Evolutionary conservation across 2,329 filamentous ascomycete genomes (phyloP).

Genomic region (Mycocentrospora acerina): DNA sequence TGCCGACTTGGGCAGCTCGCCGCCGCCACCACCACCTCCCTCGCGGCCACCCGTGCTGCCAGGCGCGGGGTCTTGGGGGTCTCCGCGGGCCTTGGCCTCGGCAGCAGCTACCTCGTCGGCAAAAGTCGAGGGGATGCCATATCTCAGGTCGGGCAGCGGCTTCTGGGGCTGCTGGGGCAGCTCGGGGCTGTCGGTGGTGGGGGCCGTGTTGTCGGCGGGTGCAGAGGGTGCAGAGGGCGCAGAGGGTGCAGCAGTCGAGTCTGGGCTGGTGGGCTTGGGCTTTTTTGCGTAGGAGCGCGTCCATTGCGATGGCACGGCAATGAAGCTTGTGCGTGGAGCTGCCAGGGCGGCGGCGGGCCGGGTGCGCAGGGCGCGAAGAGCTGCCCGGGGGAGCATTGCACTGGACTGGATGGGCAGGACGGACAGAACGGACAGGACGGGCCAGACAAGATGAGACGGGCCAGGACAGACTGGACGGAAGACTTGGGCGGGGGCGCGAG

Average conservation of each 20-base stretch:
- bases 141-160: constrained; percentile 85
- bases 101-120: constrained; percentile 67
- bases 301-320: constrained; percentile 32
- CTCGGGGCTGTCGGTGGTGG: constrained; percentile 42
- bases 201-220: constrained; percentile 38
- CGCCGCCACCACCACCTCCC: constrained; percentile 59
- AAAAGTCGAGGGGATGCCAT: constrained; percentile 90
- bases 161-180: constrained; percentile 54
- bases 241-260: constrained; percentile 32
- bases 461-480: no score
- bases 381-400: constrained; percentile 40
- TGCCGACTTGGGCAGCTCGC: constrained; percentile 72
- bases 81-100: constrained; percentile 35
- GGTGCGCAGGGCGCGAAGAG: constrained; percentile 35
- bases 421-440: no score
- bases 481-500: no score
- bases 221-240: constrained; percentile 35
- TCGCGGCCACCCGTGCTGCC: constrained; percentile 47
- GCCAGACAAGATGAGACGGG: no score
- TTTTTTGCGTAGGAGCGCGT: constrained; percentile 27
- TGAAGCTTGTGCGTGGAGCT: constrained; percentile 25
- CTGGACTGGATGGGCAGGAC: background rate
- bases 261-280: constrained; percentile 10
- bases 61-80: constrained; percentile 47
- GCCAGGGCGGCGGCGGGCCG: constrained; percentile 28